Percentiles rank a stretch among this genome's conserved stretches.
Evolutionary conservation across 208 protist genomes (phyloP).

Genomic region (Naegleria fowleri): DNA sequence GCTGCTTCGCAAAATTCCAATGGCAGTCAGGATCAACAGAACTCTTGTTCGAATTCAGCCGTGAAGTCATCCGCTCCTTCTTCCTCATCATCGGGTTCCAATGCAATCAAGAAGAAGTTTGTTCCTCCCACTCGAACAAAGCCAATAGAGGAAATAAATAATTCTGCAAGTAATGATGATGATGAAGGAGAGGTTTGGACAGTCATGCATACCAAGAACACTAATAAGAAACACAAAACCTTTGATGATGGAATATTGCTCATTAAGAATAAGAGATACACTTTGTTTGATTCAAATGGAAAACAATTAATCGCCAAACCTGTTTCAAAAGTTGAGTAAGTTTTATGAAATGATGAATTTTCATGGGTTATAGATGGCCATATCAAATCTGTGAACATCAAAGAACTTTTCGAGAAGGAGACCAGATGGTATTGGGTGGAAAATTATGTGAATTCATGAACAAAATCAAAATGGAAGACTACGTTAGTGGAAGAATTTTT

Average conservation of each 20-base stretch:
- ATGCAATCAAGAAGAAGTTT: not conserved
- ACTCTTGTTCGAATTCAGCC: too few species aligned
- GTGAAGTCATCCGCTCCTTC: too few species aligned
- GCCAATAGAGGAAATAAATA: not conserved
- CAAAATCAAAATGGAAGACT: not conserved
- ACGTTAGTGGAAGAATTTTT: conserved; percentile 18
- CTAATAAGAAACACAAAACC: conserved; percentile 31
- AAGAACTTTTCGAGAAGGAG: not conserved
- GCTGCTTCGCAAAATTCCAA: not conserved
- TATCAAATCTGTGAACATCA: too few species aligned
- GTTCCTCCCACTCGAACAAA: not conserved
- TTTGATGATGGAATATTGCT: conserved; percentile 29
- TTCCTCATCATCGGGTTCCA: not conserved
- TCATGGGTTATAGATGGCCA: not conserved
- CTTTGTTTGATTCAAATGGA: conserved; percentile 3
- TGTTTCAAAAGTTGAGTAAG: not conserved
- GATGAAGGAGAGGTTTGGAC: not conserved
- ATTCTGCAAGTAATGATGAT: not conserved
- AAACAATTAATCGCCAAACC: not conserved
- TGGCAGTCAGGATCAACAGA: not conserved
- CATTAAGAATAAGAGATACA: not conserved
- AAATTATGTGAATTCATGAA: not conserved
- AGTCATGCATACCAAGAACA: conserved; percentile 21
- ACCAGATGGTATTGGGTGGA: not conserved
- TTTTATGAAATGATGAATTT: not conserved